Percentiles rank a stretch among this genome's conserved stretches.
Evolutionary conservation across 2,329 filamentous ascomycete species (phyloP).

Genomic region (Apiospora sp.): DNA sequence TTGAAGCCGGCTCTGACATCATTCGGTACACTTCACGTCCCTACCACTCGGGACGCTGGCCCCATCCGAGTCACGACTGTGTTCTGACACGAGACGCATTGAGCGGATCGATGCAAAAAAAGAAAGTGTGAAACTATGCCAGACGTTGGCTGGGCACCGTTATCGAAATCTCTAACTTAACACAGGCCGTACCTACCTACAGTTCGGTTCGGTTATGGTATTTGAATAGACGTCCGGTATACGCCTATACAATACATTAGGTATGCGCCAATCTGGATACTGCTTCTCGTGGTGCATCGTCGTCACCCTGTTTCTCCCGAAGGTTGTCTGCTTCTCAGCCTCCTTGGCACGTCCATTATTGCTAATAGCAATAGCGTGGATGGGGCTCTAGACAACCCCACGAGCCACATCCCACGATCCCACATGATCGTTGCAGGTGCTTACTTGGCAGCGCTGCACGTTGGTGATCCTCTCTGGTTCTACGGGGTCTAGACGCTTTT

Average conservation of each 20-base stretch:
- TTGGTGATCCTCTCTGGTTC: slow-evolving; percentile 4
- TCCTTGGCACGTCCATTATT: not conserved
- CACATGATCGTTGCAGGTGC: slow-evolving; percentile 14
- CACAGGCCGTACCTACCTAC: not conserved
- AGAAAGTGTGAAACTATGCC: not conserved
- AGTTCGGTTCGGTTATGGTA: not conserved
- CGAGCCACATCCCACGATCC: slow-evolving; percentile 15
- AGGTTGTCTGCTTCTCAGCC: slow-evolving; percentile 14
- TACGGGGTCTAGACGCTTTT: not conserved
- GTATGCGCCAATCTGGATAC: not conserved
- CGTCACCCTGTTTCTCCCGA: slow-evolving; percentile 16
- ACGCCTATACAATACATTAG: not conserved
- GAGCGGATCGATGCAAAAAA: slow-evolving; percentile 12
- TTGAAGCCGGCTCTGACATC: not conserved
- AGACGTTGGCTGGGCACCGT: not conserved
- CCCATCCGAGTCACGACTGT: not conserved
- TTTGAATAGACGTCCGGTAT: not conserved
- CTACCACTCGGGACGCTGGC: slow-evolving; percentile 7
- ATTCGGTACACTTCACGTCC: not conserved
- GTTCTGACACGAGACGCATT: slow-evolving; percentile 12
- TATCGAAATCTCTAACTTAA: slow-evolving; percentile 6
- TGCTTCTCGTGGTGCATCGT: slow-evolving; percentile 19
- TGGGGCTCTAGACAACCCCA: slow-evolving; percentile 4
- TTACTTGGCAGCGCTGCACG: slow-evolving; percentile 18
- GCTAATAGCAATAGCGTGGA: slow-evolving; percentile 7